Evolutionary conservation across 768 basidiomycete species (phyloP), one percentile per base, ranked within the genome.

Genomic region (Strobilomyces dryophilus): DNA sequence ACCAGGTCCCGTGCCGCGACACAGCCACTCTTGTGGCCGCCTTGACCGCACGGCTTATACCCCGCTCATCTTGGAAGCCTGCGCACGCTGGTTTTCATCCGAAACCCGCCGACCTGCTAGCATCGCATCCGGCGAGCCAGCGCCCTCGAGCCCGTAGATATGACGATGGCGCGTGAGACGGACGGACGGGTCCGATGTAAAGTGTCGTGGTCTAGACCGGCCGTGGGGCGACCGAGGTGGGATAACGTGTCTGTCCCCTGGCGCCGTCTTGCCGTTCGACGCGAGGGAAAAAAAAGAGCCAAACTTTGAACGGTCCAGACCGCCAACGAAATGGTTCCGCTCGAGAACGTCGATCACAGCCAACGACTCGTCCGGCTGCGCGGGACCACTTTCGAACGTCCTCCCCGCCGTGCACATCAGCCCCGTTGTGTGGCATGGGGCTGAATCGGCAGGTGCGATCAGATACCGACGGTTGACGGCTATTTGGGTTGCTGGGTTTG

Each of bases 401-500:
- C n/a, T 8, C 24, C 32, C 9, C 27, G n/a, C 10, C 29, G 17
- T 11, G n/a, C 29, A 31, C 43, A 39, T 39, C 37, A 39, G n/a
- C 7, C 37, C 11, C 21, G 31, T 8, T 32, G 31, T 41, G 39
- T 36, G 51, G 51, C 51, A 47, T 47, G 51, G 8, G 37, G 37
- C 31, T 42, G 41, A 24, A 45, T n/a, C 21, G 47, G n/a, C 3
- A 20, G 15, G 8, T 29, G 34, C 11, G 14, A 7, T 18, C 49
- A 29, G 50, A 51, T 50, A 51, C 46, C 54, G 53, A 37, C 34
- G 66, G 63, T 67, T 67, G 58, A 31, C 49, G 55, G 44, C 48
- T 68, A 52, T 68, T 68, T 68, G 66, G 52, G 56, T 15, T 54
- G 49, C 55, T 58, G 54, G 59, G 58, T 51, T 59, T 54, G 45